A percentile compares a stretch with the other conserved stretches of the same genome.
Evolutionary conservation across 176 grass and related monocot genomes (phyloP).

Genomic region (Oryza glumipatula): DNA sequence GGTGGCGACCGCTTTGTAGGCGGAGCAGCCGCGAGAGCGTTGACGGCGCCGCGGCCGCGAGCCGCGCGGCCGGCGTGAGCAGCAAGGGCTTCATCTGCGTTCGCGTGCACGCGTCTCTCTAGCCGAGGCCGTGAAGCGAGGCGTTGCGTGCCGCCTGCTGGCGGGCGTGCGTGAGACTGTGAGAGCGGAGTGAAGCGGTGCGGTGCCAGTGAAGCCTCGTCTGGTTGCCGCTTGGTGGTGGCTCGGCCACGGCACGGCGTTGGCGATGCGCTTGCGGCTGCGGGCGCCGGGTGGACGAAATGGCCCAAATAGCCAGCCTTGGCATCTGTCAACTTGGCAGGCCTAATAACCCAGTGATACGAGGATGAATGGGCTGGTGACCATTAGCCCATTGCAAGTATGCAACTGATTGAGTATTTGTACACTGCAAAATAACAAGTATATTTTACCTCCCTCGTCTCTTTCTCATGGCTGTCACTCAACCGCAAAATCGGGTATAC

Average conservation of each 20-base stretch:
- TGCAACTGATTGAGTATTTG: not conserved
- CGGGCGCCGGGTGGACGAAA: not conserved
- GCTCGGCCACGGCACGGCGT: not conserved
- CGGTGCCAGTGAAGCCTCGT: not conserved
- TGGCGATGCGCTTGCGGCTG: not conserved
- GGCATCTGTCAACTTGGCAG: not conserved
- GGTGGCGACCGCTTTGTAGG: conserved; percentile 31
- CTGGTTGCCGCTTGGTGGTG: conserved; percentile 19
- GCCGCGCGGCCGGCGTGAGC: conserved; percentile 36
- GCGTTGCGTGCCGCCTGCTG: not conserved
- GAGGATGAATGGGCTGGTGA: too few species aligned
- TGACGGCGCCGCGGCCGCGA: conserved; percentile 34
- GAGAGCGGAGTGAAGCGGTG: not conserved
- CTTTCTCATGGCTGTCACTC: too few species aligned
- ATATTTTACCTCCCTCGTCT: too few species aligned
- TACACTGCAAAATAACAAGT: not conserved
- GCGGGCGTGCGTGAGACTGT: too few species aligned
- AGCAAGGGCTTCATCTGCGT: conserved; percentile 53
- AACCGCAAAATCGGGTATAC: too few species aligned
- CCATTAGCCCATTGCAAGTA: not conserved
- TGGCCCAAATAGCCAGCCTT: not conserved
- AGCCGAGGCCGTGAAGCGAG: not conserved
- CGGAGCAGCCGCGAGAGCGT: conserved; percentile 46
- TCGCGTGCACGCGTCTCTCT: conserved; percentile 43
- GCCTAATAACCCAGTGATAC: not conserved